Evolutionary conservation across 257 asterid genomes (phyloP), one percentile per base, ranked within the genome.

Genomic region (Forsythia suspensa): DNA sequence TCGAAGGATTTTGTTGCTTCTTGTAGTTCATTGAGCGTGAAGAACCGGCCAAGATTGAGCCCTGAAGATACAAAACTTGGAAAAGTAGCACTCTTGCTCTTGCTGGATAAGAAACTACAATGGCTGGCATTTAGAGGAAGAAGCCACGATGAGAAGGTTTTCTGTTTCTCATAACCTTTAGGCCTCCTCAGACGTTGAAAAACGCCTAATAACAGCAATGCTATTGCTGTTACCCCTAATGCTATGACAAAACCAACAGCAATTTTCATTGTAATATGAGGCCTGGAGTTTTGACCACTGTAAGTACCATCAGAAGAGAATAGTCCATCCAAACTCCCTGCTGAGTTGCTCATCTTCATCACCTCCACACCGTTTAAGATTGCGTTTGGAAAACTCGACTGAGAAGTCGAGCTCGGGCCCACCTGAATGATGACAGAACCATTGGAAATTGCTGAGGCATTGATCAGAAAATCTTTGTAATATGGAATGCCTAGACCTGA

Each of bases 341-440:
- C 99, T 0, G 88, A 84, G 81, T 93, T 94, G 90, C 98, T 93
- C 78, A 93, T 13, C 90, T 95, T 95, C 95, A 95, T 87, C 85
- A 92, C 91, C 89, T 95, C 99, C 81, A 95, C 40, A 3, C 97
- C 98, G 66, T 95, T 95, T 7, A 95, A 78, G 66, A 95, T 88
- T n/a, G 99, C 98, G 63, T 93, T 92, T 0, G 99, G 97, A 75
- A 78, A 16, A 46, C 84, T 74, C 1, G 97, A 74, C 38, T 75
- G 89, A 2, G 86, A 38, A 13, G 89, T 83, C 10, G 90, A 81
- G 5, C 85, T 48, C 6, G 98, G 97, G 0, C 99, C 99, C 10
- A 93, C 95, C 70, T 95, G 97, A 38, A 95, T 71, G 5, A 76
- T 5, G 36, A 95, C 80, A 0, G 92, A 82, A 10, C 90, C 86